phyloP scores from a whole-genome alignment of 441 rosid genomes.

The Gossypium laxum region DNA sequence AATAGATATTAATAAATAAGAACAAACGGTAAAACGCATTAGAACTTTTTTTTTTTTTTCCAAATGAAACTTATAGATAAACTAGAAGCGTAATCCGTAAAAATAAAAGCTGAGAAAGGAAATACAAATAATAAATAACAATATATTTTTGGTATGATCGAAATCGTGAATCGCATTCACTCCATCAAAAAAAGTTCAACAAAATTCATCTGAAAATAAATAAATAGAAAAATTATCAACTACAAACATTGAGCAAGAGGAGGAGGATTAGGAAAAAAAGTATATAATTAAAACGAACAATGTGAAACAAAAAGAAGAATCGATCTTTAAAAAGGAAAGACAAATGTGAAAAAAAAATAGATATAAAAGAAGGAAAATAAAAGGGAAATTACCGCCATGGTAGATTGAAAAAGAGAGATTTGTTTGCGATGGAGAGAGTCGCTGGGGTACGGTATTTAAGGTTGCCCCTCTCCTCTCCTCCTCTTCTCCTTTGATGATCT shows the following conservation, averaged over 20 bases:
- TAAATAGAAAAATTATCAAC: not conserved
- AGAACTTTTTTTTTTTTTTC: not conserved
- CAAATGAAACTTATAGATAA: not conserved
- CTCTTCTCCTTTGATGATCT: not conserved
- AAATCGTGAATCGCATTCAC: not conserved
- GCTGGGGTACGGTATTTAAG: not conserved
- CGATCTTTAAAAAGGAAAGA: not conserved
- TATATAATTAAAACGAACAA: not conserved
- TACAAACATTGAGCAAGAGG: not conserved
- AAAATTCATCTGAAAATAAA: not conserved
- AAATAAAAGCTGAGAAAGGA: not conserved
- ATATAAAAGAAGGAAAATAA: not conserved
- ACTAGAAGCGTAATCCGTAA: not conserved
- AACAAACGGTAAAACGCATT: not conserved
- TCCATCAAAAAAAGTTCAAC: not conserved
- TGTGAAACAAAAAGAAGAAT: not conserved
- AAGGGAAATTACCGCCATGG: constrained; percentile 15
- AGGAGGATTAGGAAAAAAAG: not conserved
- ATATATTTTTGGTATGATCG: not conserved
- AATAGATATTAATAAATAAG: not conserved
- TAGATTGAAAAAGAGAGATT: not conserved
- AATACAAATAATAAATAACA: not conserved
- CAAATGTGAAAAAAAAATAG: too few relatives aligned
- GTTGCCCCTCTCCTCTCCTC: not conserved
- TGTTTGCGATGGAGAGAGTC: not conserved